phyloP scores from a whole-genome alignment of 2,329 filamentous ascomycete species.

The Trichophyton mentagrophytes region DNA sequence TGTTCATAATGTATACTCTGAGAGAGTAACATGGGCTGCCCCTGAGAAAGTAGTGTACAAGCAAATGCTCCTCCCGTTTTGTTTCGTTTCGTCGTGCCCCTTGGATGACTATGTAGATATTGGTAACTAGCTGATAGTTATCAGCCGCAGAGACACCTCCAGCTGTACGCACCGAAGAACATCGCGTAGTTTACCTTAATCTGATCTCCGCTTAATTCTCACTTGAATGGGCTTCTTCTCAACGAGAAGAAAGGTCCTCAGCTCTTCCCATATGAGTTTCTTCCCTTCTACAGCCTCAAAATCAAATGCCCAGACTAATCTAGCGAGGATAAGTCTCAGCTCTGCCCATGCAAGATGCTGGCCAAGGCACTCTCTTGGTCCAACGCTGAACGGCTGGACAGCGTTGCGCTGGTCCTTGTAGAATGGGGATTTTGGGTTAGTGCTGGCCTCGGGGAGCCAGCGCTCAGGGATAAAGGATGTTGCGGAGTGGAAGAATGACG shows the following conservation, averaged over 20 bases:
- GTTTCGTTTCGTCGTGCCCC: not conserved
- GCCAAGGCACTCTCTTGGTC: constrained; percentile 41
- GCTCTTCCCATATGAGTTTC: constrained; percentile 3
- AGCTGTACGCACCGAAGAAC: not conserved
- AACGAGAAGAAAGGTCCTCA: constrained; percentile 1
- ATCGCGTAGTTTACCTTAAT: not conserved
- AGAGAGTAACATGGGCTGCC: not conserved
- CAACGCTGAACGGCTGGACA: constrained; percentile 38
- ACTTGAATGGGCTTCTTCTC: constrained; percentile 3
- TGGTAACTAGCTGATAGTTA: not conserved
- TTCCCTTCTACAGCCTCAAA: not conserved
- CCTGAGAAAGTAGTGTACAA: not conserved
- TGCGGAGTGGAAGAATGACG: constrained; percentile 35
- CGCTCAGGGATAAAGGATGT: constrained; percentile 38
- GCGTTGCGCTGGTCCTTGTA: constrained; percentile 32
- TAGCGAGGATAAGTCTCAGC: constrained; percentile 39
- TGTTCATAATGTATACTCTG: not conserved
- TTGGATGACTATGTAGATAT: not conserved
- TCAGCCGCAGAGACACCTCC: not conserved
- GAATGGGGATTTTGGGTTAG: constrained; percentile 21
- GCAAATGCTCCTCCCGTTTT: not conserved
- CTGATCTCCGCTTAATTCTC: not conserved
- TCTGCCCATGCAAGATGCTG: constrained; percentile 39
- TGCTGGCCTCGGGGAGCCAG: constrained; percentile 27
- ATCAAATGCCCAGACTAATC: constrained; percentile 40